Evolutionary conservation across 2,329 filamentous ascomycete genomes (phyloP), one percentile per base, ranked within the genome.

Genomic region (Pyricularia grisea): DNA sequence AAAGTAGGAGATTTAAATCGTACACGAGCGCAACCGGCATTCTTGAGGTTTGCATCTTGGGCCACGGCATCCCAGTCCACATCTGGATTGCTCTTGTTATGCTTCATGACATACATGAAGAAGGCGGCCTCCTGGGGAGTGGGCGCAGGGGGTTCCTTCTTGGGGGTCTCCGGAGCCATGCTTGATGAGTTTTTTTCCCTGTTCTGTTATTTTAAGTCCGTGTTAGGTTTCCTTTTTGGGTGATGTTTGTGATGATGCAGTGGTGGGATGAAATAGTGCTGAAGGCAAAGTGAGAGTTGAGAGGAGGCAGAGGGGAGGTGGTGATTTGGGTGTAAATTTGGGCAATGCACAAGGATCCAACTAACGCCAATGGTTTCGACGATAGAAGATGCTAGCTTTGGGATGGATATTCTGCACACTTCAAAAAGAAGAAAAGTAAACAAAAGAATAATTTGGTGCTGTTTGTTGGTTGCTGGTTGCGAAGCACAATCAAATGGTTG

Each of bases 41-140:
- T 84, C 70, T 83, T 83, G 77, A 83, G 82, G 10, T 78, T 77
- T 14, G 77, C 74, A 14, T 81, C 79, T 0, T 67, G 33, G 1
- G 84, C 83, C 2, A 86, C 81, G 4, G 73, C 74, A 0, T 78
- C 74, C 84, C 84, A 86, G 72, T 87, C 80, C 50, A 83, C 78
- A 0, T 81, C 80, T 3, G 80, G 79, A 71, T 79, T 80, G 76
- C 77, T 80, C 60, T 76, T 76, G 63, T 78, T 78, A 69, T 83
- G 76, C 72, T 81, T 80, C 70, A 84, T 75, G 61, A 84, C 79
- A 68, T 78, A 77, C 70, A 79, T 78, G 73, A 83, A 82, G 63
- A 83, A 79, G 73, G 79, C 79, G 10, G 79, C 78, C 70, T 84
- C 82, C 4, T 76, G 72, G 1, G 77, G 71, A 5, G 76, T 81